Evolutionary conservation across 208 protist genomes (phyloP).

Genomic region (Trypanosoma theileri): DNA sequence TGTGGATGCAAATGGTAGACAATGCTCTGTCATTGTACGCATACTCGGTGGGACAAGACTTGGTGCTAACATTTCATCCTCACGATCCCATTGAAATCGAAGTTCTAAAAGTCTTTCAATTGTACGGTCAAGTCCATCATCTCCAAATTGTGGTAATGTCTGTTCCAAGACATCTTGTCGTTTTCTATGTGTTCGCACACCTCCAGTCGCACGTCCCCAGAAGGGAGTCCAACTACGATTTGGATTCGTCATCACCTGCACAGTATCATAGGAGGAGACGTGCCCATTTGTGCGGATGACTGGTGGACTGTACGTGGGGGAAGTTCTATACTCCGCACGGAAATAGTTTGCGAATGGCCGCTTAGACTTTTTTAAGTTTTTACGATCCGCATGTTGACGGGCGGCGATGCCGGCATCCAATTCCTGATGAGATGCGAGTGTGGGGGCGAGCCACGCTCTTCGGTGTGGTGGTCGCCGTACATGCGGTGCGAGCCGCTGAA

Average conservation of each 20-base stretch:
- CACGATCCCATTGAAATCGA: conserved; percentile 83
- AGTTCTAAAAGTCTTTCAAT: conserved; percentile 67
- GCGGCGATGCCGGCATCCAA: conserved; percentile 76
- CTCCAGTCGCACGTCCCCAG: conserved; percentile 51
- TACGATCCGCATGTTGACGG: conserved; percentile 66
- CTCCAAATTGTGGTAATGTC: conserved; percentile 52
- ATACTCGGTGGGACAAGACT: conserved; percentile 61
- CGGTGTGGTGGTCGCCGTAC: conserved; percentile 7
- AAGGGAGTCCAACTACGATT: conserved; percentile 48
- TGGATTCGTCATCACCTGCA: conserved; percentile 67
- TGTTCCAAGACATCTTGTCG: conserved; percentile 75
- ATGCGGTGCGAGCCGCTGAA: not conserved
- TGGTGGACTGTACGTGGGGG: conserved; percentile 32
- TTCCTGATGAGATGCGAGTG: conserved; percentile 70
- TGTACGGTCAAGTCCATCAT: conserved; percentile 53
- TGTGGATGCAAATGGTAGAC: conserved; percentile 42
- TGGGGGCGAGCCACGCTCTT: conserved; percentile 53
- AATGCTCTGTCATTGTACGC: conserved; percentile 55
- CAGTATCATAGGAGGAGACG: conserved; percentile 46
- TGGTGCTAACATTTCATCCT: conserved; percentile 64
- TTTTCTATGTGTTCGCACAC: conserved; percentile 38
- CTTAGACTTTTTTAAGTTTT: conserved; percentile 68
- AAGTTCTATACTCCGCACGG: conserved; percentile 55
- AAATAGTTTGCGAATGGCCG: conserved; percentile 84
- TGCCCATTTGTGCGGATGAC: conserved; percentile 30